A percentile compares a stretch with the other conserved stretches of the same genome.
phyloP scores from a whole-genome alignment of 106 monocot genomes.

The Platanthera zijinensis region DNA sequence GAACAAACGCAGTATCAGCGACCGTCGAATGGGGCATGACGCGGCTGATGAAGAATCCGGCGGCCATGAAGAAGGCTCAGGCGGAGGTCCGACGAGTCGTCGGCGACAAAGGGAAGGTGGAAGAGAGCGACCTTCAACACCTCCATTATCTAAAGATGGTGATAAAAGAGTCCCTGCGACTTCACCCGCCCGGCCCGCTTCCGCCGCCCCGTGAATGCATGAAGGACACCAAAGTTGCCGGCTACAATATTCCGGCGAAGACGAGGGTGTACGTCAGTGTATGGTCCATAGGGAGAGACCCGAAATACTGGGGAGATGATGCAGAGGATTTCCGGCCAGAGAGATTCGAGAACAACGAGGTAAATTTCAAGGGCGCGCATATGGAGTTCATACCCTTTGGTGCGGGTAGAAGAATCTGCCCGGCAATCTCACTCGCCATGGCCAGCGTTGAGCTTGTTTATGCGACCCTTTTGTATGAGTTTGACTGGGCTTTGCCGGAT shows the following conservation, averaged over 20 bases:
- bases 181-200: slow-evolving; percentile 1
- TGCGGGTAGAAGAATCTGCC: slow-evolving; percentile 4
- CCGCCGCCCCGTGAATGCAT: not conserved
- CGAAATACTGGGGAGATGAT: not conserved
- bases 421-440: not conserved
- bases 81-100: not conserved
- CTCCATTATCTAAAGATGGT: slow-evolving; percentile 4
- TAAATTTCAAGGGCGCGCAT: slow-evolving; percentile 2
- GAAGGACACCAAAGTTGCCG: not conserved
- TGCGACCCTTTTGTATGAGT: not conserved
- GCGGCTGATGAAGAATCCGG: slow-evolving; percentile 8
- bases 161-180: not conserved
- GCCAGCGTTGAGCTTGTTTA: not conserved
- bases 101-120: slow-evolving; percentile 12
- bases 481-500: slow-evolving; percentile 7
- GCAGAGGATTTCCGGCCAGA: slow-evolving; percentile 1
- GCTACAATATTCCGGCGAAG: slow-evolving; percentile 5
- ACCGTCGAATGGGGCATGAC: slow-evolving; percentile 10
- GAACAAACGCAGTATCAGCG: not conserved
- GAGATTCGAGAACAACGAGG: not conserved
- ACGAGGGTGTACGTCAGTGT: not conserved
- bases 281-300: slow-evolving; percentile 5
- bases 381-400: slow-evolving; percentile 13
- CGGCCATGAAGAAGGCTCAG: not conserved
- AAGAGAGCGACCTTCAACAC: slow-evolving; percentile 8